Evolutionary conservation across 2,329 filamentous ascomycete species (phyloP), one percentile per base, ranked within the genome.

Genomic region (Diaporthe sp.): DNA sequence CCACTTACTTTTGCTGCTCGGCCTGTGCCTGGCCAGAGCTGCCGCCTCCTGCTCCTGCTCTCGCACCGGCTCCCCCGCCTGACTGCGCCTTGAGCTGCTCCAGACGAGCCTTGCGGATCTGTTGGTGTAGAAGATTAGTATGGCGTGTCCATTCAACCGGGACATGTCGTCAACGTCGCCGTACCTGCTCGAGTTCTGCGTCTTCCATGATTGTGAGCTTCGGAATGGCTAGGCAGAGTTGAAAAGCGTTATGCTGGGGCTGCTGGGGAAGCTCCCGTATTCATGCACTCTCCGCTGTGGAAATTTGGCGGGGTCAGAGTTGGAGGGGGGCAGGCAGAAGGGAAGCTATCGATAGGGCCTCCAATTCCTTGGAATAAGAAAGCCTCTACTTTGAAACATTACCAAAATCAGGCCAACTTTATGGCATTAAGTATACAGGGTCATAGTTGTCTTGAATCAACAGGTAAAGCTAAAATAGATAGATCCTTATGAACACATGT

Each of bases 41-140:
- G 74, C 85, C 85, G 64, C 86, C 83, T 67, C 83, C 85, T 67
- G 86, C 83, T 54, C 84, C 84, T 74, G 85, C 85, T 67, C 86
- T 83, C 75, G 85, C 85, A 76, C 86, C 85, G 61, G 85, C 84
- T 71, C 84, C 85, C 74, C 87, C 89, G 75, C 87, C 87, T 77
- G 89, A 86, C 84, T 94, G 88, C 80, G 95, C 90, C 85, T 97
- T 97, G 78, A 98, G 93, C 87, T 99, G 96, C 85, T 96, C 94
- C 72, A 98, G 92, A 77, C 97, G 95, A 80, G 96, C 96, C 84
- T 95, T 94, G 82, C 96, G 90, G 82, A 98, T 98, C 93, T 98
- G 81, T 25, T 33, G 12, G 45, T 52, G 25, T 30, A 54, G 60
- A 25, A 45, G 35, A 38, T 69, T 12, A 50, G 13, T 22, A 25